Evolutionary conservation across 805 yeast species (phyloP).

Genomic region (Candida oleophila): DNA sequence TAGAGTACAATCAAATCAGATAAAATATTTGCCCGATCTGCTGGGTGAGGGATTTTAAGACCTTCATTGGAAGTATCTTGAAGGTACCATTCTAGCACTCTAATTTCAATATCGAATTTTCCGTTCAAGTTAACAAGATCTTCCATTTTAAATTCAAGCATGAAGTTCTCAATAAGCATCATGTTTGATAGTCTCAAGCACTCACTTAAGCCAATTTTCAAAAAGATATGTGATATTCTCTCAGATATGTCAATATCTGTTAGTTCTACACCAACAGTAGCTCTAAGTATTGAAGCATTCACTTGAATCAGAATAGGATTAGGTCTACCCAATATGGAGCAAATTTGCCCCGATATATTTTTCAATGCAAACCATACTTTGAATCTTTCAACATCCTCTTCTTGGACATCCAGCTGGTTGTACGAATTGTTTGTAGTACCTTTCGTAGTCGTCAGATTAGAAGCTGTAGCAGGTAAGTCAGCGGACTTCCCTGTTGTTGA

Average conservation of each 20-base stretch:
- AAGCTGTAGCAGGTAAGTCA: neutral
- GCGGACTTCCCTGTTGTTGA: constrained; percentile 4
- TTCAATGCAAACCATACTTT: constrained; percentile 53
- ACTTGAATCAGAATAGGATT: constrained; percentile 50
- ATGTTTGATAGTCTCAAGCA: constrained; percentile 48
- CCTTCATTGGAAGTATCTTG: constrained; percentile 9
- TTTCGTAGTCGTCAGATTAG: neutral
- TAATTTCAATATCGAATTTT: constrained; percentile 42
- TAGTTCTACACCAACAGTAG: constrained; percentile 15
- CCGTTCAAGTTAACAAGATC: constrained; percentile 40
- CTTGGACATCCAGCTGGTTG: constrained; percentile 30
- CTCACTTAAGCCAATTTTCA: constrained; percentile 51
- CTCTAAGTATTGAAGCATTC: constrained; percentile 25
- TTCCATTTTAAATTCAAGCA: constrained; percentile 42
- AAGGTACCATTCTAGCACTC: constrained; percentile 27
- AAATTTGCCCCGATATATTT: constrained; percentile 46
- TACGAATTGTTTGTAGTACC: constrained; percentile 1
- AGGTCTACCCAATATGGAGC: constrained; percentile 54
- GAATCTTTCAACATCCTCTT: constrained; percentile 33
- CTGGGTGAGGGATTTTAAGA: constrained; percentile 17
- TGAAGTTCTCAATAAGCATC: constrained; percentile 51
- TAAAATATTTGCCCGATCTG: constrained; percentile 34
- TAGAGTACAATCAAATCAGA: constrained; percentile 48
- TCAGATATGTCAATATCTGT: constrained; percentile 16
- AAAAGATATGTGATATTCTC: constrained; percentile 25